A percentile compares a stretch with the other conserved stretches of the same genome.
Conservation (phyloP, 345 rosid species). For the Hypericum perforatum region DNA sequence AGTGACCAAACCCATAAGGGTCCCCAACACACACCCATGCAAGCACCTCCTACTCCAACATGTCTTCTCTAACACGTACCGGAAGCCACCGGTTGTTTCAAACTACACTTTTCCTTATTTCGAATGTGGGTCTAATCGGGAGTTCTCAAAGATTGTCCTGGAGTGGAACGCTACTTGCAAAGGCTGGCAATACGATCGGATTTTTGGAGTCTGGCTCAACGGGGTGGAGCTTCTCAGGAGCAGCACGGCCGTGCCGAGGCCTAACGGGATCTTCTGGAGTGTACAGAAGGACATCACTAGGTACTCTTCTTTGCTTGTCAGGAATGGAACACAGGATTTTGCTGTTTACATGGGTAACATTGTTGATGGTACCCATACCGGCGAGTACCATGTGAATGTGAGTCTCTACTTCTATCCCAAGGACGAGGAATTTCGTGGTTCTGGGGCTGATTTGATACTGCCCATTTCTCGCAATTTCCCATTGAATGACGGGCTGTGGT, state of each 20-base stretch:
- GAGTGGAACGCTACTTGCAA: constrained; percentile 1
- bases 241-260: constrained; percentile 9
- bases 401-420: constrained; percentile 7
- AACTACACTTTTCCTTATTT: no score
- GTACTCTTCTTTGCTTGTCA: constrained; percentile 13
- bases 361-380: constrained; percentile 1
- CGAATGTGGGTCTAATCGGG: no score
- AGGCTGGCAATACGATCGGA: neutral
- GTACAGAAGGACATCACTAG: constrained; percentile 21
- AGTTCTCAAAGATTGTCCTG: constrained; percentile 1
- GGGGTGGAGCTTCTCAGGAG: constrained; percentile 22
- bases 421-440: neutral
- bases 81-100: no score
- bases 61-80: no score
- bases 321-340: neutral
- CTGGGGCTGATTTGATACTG: constrained; percentile 13
- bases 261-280: constrained; percentile 3
- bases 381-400: constrained; percentile 10
- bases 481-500: constrained; percentile 10
- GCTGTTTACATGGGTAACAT: neutral
- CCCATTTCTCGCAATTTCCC: constrained; percentile 6
- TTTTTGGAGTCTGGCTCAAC: constrained; percentile 17
- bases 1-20: no score
- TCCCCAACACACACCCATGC: no score
- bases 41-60: no score